Evolutionary conservation across 805 yeast species (phyloP), one percentile per base, ranked within the genome.

Genomic region (Isabelozyma heimii): DNA sequence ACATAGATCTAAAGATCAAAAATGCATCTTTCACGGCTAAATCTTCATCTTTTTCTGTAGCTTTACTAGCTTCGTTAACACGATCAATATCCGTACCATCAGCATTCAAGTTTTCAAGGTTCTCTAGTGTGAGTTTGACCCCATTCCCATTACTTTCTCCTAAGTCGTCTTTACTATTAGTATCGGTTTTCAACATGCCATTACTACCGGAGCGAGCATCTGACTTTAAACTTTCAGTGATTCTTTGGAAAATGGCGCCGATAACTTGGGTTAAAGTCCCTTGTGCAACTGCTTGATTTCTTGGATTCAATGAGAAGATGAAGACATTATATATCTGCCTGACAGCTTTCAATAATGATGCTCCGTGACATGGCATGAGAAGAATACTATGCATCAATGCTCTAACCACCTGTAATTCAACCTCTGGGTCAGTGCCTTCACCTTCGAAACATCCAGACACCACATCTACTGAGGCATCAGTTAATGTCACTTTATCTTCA

Each of bases 281-380:
- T 72, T 95, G 98, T 0, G 99, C 98, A 51, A 91, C 84, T 1
- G 91, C 88, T 69, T 94, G 99, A 62, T 91, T 92, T 24, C 87
- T 75, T 3, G 92, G 83, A 15, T 87, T 83, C 51, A 87, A 75
- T 0, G 97, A 90, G 48, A 89, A 79, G 40, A 94, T 85, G 61
- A 92, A 95, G 26, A 95, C 88, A 63, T 91, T 91, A 72, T 94
- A 94, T 26, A 92, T 89, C 60, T 89, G 97, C 66, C 98, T 82
- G 37, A 95, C 85, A 0, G 98, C 97, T 61, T 88, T 89, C 52
- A 94, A 73, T 46, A 94, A 73, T 1, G 91, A 82, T 8, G 91
- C 88, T 2, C 98, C 98, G 62, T 94, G 99, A 16, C 91, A 89
- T 26, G 91, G 88, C 66, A 88, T 76, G 53, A 89, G 87, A 33